phyloP scores from a whole-genome alignment of 2,329 filamentous ascomycete genomes.

The Colletotrichum navitas region DNA sequence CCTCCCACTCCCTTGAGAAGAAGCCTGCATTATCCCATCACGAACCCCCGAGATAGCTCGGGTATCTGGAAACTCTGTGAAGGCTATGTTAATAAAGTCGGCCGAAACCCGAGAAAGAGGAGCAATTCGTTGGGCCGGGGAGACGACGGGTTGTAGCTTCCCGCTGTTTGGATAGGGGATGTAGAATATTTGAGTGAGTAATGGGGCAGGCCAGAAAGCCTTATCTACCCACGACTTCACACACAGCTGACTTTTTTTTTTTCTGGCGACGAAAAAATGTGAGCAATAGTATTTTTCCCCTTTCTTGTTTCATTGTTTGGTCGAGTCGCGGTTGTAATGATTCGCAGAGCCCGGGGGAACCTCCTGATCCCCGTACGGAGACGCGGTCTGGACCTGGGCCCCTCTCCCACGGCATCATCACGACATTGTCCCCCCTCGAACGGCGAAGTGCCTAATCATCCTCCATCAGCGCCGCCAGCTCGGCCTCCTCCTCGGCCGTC shows the following conservation, averaged over 20 bases:
- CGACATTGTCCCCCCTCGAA: neutral
- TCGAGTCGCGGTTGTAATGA: too few species aligned
- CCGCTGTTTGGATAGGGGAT: neutral
- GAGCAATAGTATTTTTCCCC: too few species aligned
- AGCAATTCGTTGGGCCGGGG: too few species aligned
- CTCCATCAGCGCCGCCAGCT: conserved; percentile 91
- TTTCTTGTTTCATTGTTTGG: neutral
- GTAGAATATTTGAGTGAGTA: neutral
- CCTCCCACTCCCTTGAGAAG: neutral
- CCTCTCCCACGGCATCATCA: too few species aligned
- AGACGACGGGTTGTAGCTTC: neutral
- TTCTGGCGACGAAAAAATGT: too few species aligned
- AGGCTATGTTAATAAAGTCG: neutral
- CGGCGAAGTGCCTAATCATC: conserved; percentile 57
- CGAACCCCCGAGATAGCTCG: neutral
- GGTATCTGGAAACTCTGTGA: too few species aligned
- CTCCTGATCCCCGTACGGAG: neutral
- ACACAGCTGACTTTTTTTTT: neutral
- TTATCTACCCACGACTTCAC: neutral
- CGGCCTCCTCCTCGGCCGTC: conserved; percentile 92
- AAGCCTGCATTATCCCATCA: neutral
- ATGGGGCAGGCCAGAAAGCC: neutral
- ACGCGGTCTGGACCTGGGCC: too few species aligned
- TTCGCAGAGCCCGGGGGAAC: neutral
- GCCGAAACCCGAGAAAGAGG: neutral